Evolutionary conservation across 176 grass and related monocot species (phyloP).

Genomic region (Lolium multiflorum): DNA sequence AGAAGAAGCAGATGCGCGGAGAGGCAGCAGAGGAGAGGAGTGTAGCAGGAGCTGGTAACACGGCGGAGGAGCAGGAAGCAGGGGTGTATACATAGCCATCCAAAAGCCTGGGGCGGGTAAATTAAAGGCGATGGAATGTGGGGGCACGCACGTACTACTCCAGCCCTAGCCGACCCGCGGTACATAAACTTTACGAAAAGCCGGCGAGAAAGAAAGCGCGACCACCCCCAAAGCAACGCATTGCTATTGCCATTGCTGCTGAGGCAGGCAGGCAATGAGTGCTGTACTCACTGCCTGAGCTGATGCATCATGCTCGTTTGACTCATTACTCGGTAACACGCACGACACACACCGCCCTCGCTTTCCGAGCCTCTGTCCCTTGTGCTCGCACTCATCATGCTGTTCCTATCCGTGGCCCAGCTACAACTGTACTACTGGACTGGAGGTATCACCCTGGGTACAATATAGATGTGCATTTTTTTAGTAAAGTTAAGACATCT

Average conservation of each 20-base stretch:
- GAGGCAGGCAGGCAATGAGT: constrained; percentile 43
- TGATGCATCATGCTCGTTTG: not conserved
- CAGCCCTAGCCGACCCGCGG: not conserved
- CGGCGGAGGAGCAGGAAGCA: constrained; percentile 21
- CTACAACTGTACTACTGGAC: no score
- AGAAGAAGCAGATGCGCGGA: not conserved
- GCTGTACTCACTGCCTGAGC: no score
- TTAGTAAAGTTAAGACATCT: no score
- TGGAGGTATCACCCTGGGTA: no score
- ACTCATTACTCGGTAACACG: not conserved
- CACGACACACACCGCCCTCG: constrained; percentile 24
- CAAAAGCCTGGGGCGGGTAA: constrained; percentile 5
- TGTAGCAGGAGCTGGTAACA: not conserved
- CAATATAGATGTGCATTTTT: no score
- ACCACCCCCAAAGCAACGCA: constrained; percentile 22
- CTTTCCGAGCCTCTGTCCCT: constrained; percentile 47
- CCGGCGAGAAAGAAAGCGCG: constrained; percentile 47
- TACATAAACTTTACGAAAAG: constrained; percentile 56
- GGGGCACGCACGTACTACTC: constrained; percentile 30
- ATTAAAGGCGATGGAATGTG: constrained; percentile 34
- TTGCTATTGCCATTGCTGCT: not conserved
- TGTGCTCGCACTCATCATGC: constrained; percentile 47
- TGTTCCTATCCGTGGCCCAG: not conserved
- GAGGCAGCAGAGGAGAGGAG: not conserved
- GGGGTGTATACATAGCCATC: constrained; percentile 53